Evolutionary conservation across 2,329 filamentous ascomycete genomes (phyloP).

Genomic region (Elsinoe batatas): DNA sequence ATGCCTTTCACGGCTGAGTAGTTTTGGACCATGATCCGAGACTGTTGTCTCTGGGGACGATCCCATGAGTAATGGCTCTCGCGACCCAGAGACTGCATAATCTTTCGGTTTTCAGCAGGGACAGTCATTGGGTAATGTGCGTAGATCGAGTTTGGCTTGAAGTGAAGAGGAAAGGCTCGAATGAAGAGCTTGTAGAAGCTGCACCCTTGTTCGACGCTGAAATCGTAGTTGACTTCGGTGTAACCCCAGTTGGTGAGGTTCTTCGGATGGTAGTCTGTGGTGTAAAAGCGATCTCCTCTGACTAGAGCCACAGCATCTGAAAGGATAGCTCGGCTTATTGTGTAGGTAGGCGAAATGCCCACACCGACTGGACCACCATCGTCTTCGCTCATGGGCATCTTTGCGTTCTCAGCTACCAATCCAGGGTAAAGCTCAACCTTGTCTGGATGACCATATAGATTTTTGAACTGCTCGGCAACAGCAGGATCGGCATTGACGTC

Average conservation of each 20-base stretch:
- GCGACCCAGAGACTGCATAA: conserved; percentile 19
- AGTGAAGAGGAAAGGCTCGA: conserved; percentile 38
- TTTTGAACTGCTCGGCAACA: conserved; percentile 54
- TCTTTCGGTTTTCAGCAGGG: conserved; percentile 57
- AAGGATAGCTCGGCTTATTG: conserved; percentile 64
- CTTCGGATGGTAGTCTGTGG: conserved; percentile 53
- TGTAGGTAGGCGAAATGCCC: conserved; percentile 66
- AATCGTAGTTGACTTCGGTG: conserved; percentile 18
- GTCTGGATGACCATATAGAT: conserved; percentile 64
- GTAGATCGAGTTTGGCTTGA: conserved; percentile 32
- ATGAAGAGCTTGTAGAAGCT: conserved; percentile 41
- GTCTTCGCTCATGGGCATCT: conserved; percentile 50
- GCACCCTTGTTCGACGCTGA: conserved; percentile 29
- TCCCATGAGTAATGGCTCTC: too few species aligned
- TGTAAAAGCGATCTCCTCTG: conserved; percentile 70
- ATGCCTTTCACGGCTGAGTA: too few species aligned
- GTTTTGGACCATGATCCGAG: too few species aligned
- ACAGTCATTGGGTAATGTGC: conserved; percentile 62
- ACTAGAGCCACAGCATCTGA: conserved; percentile 73
- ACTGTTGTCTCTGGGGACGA: too few species aligned
- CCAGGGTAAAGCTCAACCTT: conserved; percentile 74
- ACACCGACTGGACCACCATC: conserved; percentile 45
- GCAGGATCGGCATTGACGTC: conserved; percentile 72
- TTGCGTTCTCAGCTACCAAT: conserved; percentile 64
- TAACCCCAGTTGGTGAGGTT: conserved; percentile 12